Evolutionary conservation across 495 filamentous ascomycete genomes (phyloP), one percentile per base, ranked within the genome.

Genomic region (Terfezia boudieri): DNA sequence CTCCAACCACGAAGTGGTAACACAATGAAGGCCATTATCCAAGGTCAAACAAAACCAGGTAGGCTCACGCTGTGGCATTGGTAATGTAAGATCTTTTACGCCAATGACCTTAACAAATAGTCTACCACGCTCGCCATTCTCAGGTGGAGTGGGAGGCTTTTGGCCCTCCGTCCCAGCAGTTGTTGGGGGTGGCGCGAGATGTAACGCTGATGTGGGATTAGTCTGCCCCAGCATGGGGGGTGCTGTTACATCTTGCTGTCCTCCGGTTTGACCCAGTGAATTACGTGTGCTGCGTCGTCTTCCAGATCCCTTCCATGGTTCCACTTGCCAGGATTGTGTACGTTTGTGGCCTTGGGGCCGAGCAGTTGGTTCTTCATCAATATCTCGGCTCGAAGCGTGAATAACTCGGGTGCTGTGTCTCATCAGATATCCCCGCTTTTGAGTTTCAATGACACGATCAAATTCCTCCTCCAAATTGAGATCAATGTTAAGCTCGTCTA

Each of bases 351-450:
- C 63, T 92, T 12, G 84, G 71, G 17, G 85, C 79, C 9, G 80
- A 81, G 57, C 77, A 79, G n/a, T 75, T 77, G 26, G 78, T 77
- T 74, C 72, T 58, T 72, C 71, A 55, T 82, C 78, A 0, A 70
- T 66, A 26, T 67, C 58, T 58, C 71, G 78, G 64, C 80, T 94
- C 56, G 75, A 80, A 0, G 92, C 90, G 55, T 94, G 83, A 53
- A 98, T 84, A 48, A 98, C 77, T 64, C 94, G 95, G 16, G 90
- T 96, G 67, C 96, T 98, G 59, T 98, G 90, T 59, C 90, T 79
- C 90, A 95, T 96, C 36, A 98, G 75, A 61, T 98, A 98, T 20
- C 90, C 90, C 71, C 90, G 85, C 90, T 98, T 98, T 86, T 94
- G 87, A 60, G 82, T 79, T 68, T 96, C 90, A 63, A 95, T 90